A percentile compares a stretch with the other conserved stretches of the same genome.
phyloP scores from a whole-genome alignment of 2,329 filamentous ascomycete genomes.

The Pseudopyricularia javanii region DNA sequence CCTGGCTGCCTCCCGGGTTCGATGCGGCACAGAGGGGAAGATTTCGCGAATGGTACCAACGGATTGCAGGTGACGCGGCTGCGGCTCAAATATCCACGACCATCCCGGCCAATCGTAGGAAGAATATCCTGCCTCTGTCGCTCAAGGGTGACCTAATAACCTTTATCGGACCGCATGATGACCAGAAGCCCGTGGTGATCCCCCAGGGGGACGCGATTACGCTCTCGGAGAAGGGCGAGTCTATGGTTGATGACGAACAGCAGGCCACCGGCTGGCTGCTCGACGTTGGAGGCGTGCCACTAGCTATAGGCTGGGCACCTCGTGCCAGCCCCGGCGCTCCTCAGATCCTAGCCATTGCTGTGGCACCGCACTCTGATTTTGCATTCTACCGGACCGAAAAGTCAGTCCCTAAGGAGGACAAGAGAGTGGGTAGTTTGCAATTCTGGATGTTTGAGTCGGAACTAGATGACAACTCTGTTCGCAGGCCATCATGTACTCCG shows the following conservation, averaged over 20 bases:
- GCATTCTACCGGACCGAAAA: constrained; percentile 25
- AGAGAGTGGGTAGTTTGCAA: constrained; percentile 34
- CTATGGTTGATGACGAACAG: constrained; percentile 2
- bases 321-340: constrained; percentile 9
- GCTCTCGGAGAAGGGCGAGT: constrained; percentile 7
- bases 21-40: constrained; percentile 20
- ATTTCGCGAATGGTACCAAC: constrained; percentile 16
- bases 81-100: constrained; percentile 10
- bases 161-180: constrained; percentile 14
- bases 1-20: constrained; percentile 25
- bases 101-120: constrained; percentile 6
- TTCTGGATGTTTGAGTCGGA: constrained; percentile 36
- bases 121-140: constrained; percentile 7
- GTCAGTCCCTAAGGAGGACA: constrained; percentile 17
- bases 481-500: constrained; percentile 18
- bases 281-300: constrained; percentile 39
- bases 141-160: constrained; percentile 10
- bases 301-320: constrained; percentile 41
- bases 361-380: constrained; percentile 38
- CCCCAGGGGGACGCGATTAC: constrained; percentile 7
- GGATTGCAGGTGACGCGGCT: constrained; percentile 5
- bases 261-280: constrained; percentile 35
- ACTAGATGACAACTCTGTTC: constrained; percentile 17
- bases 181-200: constrained; percentile 12
- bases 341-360: constrained; percentile 30